Evolutionary conservation across 805 yeast species (phyloP).

Genomic region (Saccharomycopsis fermentans): DNA sequence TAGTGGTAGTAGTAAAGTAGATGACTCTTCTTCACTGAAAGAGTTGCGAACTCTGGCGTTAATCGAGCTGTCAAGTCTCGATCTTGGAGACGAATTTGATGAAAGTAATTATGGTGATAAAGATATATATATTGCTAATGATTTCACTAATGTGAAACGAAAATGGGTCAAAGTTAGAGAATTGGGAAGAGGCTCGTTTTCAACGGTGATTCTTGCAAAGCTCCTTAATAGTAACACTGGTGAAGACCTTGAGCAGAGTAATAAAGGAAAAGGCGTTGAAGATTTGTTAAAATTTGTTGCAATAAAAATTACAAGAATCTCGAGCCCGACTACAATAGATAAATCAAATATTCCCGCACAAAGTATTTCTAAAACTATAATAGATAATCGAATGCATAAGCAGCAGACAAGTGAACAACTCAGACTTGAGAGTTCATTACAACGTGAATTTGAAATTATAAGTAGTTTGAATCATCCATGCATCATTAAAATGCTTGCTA

Average conservation of each 20-base stretch:
- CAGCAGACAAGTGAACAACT: background rate
- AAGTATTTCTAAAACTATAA: slow-evolving; percentile 27
- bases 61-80: background rate
- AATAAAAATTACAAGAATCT: slow-evolving; percentile 50
- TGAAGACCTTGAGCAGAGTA: background rate
- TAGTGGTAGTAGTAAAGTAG: background rate
- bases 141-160: slow-evolving; percentile 11
- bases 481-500: slow-evolving; percentile 51
- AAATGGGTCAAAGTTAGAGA: slow-evolving; percentile 31
- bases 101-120: background rate
- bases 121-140: slow-evolving; percentile 1
- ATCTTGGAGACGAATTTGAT: background rate
- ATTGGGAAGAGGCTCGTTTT: slow-evolving; percentile 62
- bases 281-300: slow-evolving; percentile 39
- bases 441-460: slow-evolving; percentile 67
- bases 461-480: slow-evolving; percentile 54
- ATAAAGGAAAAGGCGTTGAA: background rate
- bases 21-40: background rate
- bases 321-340: slow-evolving; percentile 22
- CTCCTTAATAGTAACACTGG: slow-evolving; percentile 19
- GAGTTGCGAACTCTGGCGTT: background rate
- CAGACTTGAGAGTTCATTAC: slow-evolving; percentile 48
- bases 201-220: slow-evolving; percentile 47
- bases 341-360: slow-evolving; percentile 24
- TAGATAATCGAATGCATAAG: background rate